Evolutionary conservation across 2,329 filamentous ascomycete genomes (phyloP), one percentile per base, ranked within the genome.

Genomic region (Elsinoe ampelina): DNA sequence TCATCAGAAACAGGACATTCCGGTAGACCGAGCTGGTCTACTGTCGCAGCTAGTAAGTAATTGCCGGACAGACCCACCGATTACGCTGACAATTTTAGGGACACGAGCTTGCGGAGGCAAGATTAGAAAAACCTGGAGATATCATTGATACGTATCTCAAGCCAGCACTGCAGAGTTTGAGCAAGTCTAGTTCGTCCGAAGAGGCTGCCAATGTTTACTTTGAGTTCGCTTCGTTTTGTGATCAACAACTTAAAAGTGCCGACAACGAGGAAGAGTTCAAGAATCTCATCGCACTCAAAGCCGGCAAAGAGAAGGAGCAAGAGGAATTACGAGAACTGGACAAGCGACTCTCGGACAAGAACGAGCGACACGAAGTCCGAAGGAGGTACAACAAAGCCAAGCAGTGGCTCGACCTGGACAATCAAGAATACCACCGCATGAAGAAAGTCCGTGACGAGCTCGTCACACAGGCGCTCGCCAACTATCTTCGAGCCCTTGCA

Each of bases 191-290:
- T 4, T 78, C 83, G 55, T 86, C 87, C 1, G 77, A 80, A 43
- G 87, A 92, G 59, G 87, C 91, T 1, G 90, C 91, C 1, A 80
- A 89, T 62, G 93, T 97, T 0, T 96, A 90, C 65, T 90, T 96
- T 67, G 89, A 95, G 64, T 97, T 97, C 69, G 93, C 95, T 22
- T 81, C 84, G 54, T 98, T 98, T 68, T 98, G 95, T 65, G 92
- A 98, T 68, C 84, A 90, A 65, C 93, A 98, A 68, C 77, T 98
- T 8, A 87, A 95, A 64, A 92, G 92, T 65, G 81, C 86, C 0
- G 89, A 95, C 63, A 83, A 85, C 34, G 74, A 91, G 1, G 89
- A 95, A 68, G 93, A 98, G 64, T 81, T 95, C 59, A 81, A 82
- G 30, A 84, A 93, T 45, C 80, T 96, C 41, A 81, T 87, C 66